Conservation (phyloP, 768 basidiomycete species). For the Lentinula edodes region DNA sequence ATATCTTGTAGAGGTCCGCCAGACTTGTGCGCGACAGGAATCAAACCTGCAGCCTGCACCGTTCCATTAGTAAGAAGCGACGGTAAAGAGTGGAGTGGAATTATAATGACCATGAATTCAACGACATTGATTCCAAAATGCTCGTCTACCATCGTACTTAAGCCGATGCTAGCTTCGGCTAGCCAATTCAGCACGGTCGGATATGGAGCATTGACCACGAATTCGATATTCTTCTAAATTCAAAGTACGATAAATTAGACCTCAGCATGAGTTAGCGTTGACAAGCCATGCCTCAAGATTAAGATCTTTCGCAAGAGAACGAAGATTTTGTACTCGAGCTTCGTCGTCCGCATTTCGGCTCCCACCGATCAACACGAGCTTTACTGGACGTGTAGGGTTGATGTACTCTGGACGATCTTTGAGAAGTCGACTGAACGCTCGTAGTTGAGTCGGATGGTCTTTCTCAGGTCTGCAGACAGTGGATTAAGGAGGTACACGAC, state of each 20-base stretch:
- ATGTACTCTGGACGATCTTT: constrained; percentile 47
- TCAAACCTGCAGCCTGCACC: constrained; percentile 82
- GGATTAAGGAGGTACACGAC: neutral
- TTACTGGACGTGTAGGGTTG: constrained; percentile 28
- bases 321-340: constrained; percentile 58
- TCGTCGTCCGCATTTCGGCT: constrained; percentile 76
- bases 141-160: constrained; percentile 97
- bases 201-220: constrained; percentile 82
- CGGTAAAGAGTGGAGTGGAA: neutral
- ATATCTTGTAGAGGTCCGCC: constrained; percentile 92
- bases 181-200: constrained; percentile 65
- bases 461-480: constrained; percentile 75
- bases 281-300: constrained; percentile 46
- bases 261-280: neutral
- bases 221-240: constrained; percentile 59
- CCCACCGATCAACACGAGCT: constrained; percentile 79
- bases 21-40: constrained; percentile 88
- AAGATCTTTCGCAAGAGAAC: constrained; percentile 52
- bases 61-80: neutral
- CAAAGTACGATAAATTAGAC: neutral
- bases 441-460: constrained; percentile 78
- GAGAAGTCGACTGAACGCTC: constrained; percentile 59
- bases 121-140: constrained; percentile 99
- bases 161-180: constrained; percentile 70
- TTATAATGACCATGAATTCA: constrained; percentile 81